Percentiles rank a stretch among this genome's conserved stretches.
Conservation (phyloP, 352 stramenopile species). For the Blastocystis sp. region DNA sequence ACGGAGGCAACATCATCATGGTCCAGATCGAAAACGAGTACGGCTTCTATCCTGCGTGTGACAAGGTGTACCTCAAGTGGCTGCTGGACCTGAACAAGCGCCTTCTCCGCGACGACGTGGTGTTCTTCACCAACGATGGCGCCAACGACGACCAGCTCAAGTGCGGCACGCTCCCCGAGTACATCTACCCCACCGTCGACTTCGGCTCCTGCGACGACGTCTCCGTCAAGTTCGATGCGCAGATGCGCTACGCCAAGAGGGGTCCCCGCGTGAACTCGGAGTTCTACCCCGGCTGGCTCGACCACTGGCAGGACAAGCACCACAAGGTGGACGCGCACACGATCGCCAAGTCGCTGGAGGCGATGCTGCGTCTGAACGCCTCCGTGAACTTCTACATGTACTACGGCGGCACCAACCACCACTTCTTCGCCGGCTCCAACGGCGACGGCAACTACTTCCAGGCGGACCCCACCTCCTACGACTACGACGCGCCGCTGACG, state of each 20-base stretch:
- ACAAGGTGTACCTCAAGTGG: slow-evolving; percentile 70
- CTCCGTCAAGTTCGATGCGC: slow-evolving; percentile 18
- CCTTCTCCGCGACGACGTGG: slow-evolving; percentile 70
- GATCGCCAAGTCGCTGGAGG: slow-evolving; percentile 59
- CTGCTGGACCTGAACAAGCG: slow-evolving; percentile 70
- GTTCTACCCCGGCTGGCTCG: slow-evolving; percentile 73
- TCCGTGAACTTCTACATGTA: slow-evolving; percentile 75
- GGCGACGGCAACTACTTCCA: slow-evolving; percentile 58
- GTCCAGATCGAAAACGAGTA: slow-evolving; percentile 79
- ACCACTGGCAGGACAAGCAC: slow-evolving; percentile 72
- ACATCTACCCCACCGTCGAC: slow-evolving; percentile 71
- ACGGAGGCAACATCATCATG: slow-evolving; percentile 76
- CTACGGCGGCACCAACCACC: slow-evolving; percentile 74
- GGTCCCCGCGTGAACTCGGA: slow-evolving; percentile 72
- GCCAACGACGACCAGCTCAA: slow-evolving; percentile 31
- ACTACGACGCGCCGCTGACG: slow-evolving; percentile 73
- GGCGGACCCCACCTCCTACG: slow-evolving; percentile 73
- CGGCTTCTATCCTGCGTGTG: slow-evolving; percentile 71
- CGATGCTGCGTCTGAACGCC: slow-evolving; percentile 70
- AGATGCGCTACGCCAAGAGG: slow-evolving; percentile 70
- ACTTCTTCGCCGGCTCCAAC: slow-evolving; percentile 73
- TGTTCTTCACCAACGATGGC: slow-evolving; percentile 73
- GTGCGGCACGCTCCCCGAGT: slow-evolving; percentile 68
- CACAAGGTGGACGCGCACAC: slow-evolving; percentile 68
- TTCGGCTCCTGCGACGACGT: slow-evolving; percentile 68